Evolutionary conservation across 1,284 basidiomycete species (phyloP).

Genomic region (Hypsizygus ulmarius): DNA sequence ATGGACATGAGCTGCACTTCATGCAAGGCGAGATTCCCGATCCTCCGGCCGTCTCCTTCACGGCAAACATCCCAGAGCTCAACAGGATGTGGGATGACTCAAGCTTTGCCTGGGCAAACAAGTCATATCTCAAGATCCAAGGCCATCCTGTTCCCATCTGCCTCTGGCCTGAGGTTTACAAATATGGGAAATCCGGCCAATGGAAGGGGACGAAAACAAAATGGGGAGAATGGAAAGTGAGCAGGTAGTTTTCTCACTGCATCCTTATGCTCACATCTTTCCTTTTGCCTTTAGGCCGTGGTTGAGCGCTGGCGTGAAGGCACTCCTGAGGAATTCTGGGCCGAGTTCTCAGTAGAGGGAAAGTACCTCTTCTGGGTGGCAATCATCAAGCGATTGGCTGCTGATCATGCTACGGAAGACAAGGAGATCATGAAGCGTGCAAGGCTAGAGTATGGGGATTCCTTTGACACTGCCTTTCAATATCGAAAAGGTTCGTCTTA

Average conservation of each 20-base stretch:
- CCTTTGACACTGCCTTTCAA: conserved; percentile 2
- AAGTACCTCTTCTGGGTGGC: conserved; percentile 16
- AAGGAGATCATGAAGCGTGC: conserved; percentile 2
- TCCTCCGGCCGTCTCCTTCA: background rate
- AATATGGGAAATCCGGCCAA: conserved; percentile 13
- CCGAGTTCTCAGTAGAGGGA: conserved; percentile 4
- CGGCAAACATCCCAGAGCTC: background rate
- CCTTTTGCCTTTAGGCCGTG: conserved; percentile 15
- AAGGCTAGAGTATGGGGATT: conserved; percentile 6
- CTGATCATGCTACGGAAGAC: background rate
- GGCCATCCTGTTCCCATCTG: conserved; percentile 19
- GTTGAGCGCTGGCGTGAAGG: conserved; percentile 16
- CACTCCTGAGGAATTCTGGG: conserved; percentile 20
- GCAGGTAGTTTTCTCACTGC: background rate
- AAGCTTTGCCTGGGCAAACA: background rate
- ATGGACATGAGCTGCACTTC: background rate
- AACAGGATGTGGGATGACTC: conserved; percentile 3
- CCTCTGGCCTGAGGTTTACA: conserved; percentile 24
- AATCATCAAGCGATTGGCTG: conserved; percentile 13
- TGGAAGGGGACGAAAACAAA: conserved; percentile 20
- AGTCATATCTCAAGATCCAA: conserved; percentile 17
- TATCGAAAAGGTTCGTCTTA: conserved; percentile 1
- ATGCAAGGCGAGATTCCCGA: background rate
- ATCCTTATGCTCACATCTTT: background rate
- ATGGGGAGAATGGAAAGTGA: conserved; percentile 22